Evolutionary conservation across 495 filamentous ascomycete genomes (phyloP), one percentile per base, ranked within the genome.

Genomic region (Letharia columbiana): DNA sequence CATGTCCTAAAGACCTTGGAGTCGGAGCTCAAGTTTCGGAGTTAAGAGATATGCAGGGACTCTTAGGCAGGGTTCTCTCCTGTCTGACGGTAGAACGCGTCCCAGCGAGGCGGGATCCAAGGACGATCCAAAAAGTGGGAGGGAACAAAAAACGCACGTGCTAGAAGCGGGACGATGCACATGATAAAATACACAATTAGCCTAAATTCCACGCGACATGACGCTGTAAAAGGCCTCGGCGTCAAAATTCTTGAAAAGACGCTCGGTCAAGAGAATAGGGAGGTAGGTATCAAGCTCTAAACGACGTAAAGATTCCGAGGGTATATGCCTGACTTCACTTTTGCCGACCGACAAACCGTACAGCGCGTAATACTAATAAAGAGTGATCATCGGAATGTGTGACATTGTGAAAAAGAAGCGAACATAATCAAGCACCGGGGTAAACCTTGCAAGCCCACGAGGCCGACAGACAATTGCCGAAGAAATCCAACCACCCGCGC

Each of bases 371-470:
- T 54, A 28, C 23, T 47, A n/a, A 5, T n/a, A 20, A n/a, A 3
- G n/a, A n/a, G 20, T 49, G 12, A 56, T 56, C 28, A 33, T 54
- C 28, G 23, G 37, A 31, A 35, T 56, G 52, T 56, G 13, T 56
- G 52, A 56, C 23, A 28, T 28, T 28, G 23, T 28, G 23, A 28
- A 28, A 28, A 28, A 28, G 23, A 28, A 28, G 23, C 23, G 23
- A 28, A 28, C 23, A 28, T 28, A 28, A 28, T 28, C 23, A 31
- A 56, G 5, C 52, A 20, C 52, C 15, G 28, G 52, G 52, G 18
- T 56, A 37, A 56, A 56, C 52, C 52, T 35, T 56, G 52, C 31
- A 56, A 7, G 13, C 28, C 52, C 52, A 56, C 52, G 28, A 56
- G 31, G 28, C 31, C 52, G 28, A 9, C 52, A 23, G 4, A 12